These are phyloP conservation scores for Xylariaceae sp. DNA, from an alignment of 2,329 filamentous ascomycete genomes.

Conservation along the genomic window DNA sequence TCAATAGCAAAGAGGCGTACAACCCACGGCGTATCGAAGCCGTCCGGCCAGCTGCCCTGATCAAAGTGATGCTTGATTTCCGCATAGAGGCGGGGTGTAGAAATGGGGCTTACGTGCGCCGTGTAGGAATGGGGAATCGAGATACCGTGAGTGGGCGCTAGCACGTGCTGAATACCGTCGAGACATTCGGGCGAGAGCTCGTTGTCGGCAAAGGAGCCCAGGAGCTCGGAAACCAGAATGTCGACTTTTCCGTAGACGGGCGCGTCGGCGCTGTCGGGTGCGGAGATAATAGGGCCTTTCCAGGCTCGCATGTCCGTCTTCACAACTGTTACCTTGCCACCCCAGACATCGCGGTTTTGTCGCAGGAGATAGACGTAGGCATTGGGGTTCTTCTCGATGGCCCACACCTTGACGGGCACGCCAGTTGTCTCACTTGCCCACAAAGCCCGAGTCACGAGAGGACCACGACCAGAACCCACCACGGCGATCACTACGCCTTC, in stretches of 20 bases:
- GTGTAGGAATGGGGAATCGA: slow-evolving; percentile 93
- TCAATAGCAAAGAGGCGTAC: slow-evolving; percentile 88
- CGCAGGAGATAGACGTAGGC: slow-evolving; percentile 88
- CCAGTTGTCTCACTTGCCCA: slow-evolving; percentile 71
- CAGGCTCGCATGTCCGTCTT: slow-evolving; percentile 97
- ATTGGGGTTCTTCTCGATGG: slow-evolving; percentile 96
- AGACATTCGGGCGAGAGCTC: slow-evolving; percentile 95
- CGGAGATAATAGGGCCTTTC: slow-evolving; percentile 66
- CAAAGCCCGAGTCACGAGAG: slow-evolving; percentile 81
- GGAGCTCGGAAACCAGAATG: slow-evolving; percentile 87
- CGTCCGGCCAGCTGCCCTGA: slow-evolving; percentile 58
- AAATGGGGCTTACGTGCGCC: slow-evolving; percentile 86
- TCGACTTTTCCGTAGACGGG: slow-evolving; percentile 66
- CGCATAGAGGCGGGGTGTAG: slow-evolving; percentile 76
- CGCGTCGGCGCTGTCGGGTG: slow-evolving; percentile 36
- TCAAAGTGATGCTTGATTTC: slow-evolving; percentile 64
- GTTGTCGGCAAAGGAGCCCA: slow-evolving; percentile 95
- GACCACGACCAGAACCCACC: slow-evolving; percentile 87
- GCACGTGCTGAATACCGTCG: slow-evolving; percentile 87
- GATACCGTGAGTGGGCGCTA: slow-evolving; percentile 74
- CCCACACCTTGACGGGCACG: slow-evolving; percentile 80
- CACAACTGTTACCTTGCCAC: slow-evolving; percentile 72
- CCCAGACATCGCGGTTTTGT: slow-evolving; percentile 81
- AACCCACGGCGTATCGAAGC: slow-evolving; percentile 89
- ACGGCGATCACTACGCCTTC: slow-evolving; percentile 81